Conservation (phyloP, 768 basidiomycete genomes). For the Lentinula raphanica region DNA sequence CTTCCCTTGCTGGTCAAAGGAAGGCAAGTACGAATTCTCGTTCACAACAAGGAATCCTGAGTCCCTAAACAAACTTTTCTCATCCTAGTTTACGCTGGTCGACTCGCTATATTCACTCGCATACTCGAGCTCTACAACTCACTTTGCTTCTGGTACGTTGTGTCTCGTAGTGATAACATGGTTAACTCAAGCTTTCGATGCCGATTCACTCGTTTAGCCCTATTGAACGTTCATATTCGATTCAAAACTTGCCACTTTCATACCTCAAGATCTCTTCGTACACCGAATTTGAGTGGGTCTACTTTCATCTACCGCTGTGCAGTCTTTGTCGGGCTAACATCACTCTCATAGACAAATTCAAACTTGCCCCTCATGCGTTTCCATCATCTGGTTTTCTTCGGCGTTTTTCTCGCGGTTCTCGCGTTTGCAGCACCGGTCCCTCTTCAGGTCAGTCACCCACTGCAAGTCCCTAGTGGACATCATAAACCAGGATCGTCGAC, state of each 20-base stretch:
- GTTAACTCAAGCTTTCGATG: too few relatives aligned
- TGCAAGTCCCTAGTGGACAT: too few relatives aligned
- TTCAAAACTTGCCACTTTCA: too few relatives aligned
- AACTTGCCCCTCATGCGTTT: background rate
- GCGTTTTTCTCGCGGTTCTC: background rate
- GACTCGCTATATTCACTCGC: too few relatives aligned
- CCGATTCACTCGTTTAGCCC: too few relatives aligned
- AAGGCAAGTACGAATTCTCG: background rate
- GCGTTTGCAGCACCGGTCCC: background rate
- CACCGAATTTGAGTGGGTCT: background rate
- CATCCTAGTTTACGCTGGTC: background rate
- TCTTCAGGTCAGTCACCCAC: background rate
- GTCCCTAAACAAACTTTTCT: too few relatives aligned
- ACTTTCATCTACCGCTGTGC: background rate
- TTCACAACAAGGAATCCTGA: too few relatives aligned
- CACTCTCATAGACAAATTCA: background rate
- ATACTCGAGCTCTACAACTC: too few relatives aligned
- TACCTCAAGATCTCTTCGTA: too few relatives aligned
- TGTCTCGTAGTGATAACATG: too few relatives aligned
- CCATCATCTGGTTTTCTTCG: background rate
- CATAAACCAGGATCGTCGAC: background rate
- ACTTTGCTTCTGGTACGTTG: too few relatives aligned
- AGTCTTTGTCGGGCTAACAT: background rate
- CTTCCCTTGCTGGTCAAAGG: background rate
- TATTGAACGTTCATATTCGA: too few relatives aligned